Evolutionary conservation across 2,329 filamentous ascomycete species (phyloP).

Genomic region (Colletotrichum sp.): DNA sequence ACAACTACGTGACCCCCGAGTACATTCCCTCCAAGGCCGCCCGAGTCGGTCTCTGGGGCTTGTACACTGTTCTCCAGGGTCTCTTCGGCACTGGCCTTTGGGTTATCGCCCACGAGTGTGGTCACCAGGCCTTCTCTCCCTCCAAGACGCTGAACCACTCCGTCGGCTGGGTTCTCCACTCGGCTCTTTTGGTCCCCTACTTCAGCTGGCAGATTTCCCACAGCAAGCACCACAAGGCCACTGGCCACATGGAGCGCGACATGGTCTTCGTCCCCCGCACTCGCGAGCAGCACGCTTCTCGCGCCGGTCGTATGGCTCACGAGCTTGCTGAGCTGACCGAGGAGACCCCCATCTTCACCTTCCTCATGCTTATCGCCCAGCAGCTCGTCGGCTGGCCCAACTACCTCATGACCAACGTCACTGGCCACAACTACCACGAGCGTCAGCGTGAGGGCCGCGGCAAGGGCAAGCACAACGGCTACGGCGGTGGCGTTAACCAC

Average conservation of each 20-base stretch:
- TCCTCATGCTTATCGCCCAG: slow-evolving; percentile 76
- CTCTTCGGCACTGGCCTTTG: slow-evolving; percentile 93
- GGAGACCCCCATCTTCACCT: slow-evolving; percentile 88
- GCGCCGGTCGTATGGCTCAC: slow-evolving; percentile 75
- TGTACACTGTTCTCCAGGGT: slow-evolving; percentile 84
- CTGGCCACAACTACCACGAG: slow-evolving; percentile 94
- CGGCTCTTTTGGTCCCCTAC: slow-evolving; percentile 88
- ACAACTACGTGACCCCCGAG: slow-evolving; percentile 89
- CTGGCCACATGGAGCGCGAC: slow-evolving; percentile 94
- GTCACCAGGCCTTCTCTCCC: slow-evolving; percentile 95
- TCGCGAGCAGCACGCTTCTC: slow-evolving; percentile 78
- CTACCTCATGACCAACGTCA: slow-evolving; percentile 91
- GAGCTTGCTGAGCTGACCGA: slow-evolving; percentile 90
- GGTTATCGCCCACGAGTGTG: slow-evolving; percentile 98
- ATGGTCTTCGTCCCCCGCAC: slow-evolving; percentile 99
- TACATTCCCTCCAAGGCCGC: slow-evolving; percentile 72
- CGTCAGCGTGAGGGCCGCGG: slow-evolving; percentile 92
- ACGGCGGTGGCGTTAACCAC: slow-evolving; percentile 86
- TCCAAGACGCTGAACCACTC: slow-evolving; percentile 90
- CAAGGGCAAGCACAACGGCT: slow-evolving; percentile 88
- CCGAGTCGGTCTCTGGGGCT: slow-evolving; percentile 67
- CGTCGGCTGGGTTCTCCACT: slow-evolving; percentile 92
- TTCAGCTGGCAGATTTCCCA: slow-evolving; percentile 99
- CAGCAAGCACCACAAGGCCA: slow-evolving; percentile 99
- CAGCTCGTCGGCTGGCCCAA: slow-evolving; percentile 93